Evolutionary conservation across 176 grass and related monocot genomes (phyloP).

Genomic region (Poa annua): DNA sequence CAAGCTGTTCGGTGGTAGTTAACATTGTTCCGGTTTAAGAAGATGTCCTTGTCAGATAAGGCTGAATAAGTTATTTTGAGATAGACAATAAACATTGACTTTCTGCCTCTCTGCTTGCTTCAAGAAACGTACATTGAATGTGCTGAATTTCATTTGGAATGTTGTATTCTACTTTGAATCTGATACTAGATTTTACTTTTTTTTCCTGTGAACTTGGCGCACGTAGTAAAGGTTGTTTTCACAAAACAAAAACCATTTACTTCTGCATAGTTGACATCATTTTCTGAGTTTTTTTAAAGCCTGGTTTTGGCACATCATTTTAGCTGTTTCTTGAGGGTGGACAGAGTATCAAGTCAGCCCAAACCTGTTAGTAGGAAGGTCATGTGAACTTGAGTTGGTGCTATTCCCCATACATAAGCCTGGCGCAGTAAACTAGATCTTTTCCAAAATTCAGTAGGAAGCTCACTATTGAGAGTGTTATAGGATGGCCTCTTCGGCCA

Average conservation of each 20-base stretch:
- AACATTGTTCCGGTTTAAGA: neutral
- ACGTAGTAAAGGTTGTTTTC: neutral
- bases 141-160: constrained; percentile 13
- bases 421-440: neutral
- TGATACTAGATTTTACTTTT: neutral
- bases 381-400: neutral
- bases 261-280: neutral
- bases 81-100: neutral
- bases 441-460: neutral
- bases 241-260: neutral
- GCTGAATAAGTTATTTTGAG: neutral
- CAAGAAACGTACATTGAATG: neutral
- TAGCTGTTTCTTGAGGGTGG: neutral
- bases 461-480: neutral
- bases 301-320: neutral
- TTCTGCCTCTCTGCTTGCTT: neutral
- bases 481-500: neutral
- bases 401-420: neutral
- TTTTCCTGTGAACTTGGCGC: neutral
- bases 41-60: neutral
- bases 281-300: neutral
- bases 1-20: neutral
- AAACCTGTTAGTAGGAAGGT: neutral
- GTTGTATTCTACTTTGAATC: constrained; percentile 2
- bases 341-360: constrained; percentile 11